Conservation (phyloP, 371 early-diverging fungal genomes). For the Mucor piriformis region DNA sequence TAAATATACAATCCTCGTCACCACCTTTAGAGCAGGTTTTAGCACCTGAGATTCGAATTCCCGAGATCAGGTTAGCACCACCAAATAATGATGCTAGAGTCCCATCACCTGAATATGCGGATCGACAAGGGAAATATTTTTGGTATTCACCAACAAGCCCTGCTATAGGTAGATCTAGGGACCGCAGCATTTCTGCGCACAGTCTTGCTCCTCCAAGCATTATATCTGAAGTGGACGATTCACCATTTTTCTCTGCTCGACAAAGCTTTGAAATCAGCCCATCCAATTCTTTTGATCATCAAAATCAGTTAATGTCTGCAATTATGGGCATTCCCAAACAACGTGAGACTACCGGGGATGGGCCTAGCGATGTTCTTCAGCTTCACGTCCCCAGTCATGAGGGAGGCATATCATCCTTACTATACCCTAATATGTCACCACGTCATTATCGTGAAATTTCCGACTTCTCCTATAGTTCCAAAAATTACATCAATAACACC, state of each 20-base stretch:
- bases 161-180: neutral
- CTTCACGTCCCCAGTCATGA: neutral
- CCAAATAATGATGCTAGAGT: constrained; percentile 14
- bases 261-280: constrained; percentile 30
- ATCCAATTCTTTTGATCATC: constrained; percentile 13
- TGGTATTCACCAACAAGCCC: neutral
- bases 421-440: neutral
- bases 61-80: constrained; percentile 46
- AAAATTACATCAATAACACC: neutral
- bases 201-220: constrained; percentile 20
- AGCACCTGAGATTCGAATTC: constrained; percentile 25
- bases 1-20: constrained; percentile 3
- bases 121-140: neutral
- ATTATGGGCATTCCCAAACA: neutral
- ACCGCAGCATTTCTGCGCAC: neutral
- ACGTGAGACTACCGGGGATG: neutral
- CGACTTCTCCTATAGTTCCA: neutral
- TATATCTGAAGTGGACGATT: constrained; percentile 26
- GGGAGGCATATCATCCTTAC: neutral
- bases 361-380: neutral
- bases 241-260: constrained; percentile 32
- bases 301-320: neutral
- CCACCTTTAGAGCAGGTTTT: neutral
- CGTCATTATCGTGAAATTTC: neutral
- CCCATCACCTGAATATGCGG: neutral